Evolutionary conservation across 2,329 filamentous ascomycete species (phyloP).

Genomic region (Aspergillus quadrilineatus): DNA sequence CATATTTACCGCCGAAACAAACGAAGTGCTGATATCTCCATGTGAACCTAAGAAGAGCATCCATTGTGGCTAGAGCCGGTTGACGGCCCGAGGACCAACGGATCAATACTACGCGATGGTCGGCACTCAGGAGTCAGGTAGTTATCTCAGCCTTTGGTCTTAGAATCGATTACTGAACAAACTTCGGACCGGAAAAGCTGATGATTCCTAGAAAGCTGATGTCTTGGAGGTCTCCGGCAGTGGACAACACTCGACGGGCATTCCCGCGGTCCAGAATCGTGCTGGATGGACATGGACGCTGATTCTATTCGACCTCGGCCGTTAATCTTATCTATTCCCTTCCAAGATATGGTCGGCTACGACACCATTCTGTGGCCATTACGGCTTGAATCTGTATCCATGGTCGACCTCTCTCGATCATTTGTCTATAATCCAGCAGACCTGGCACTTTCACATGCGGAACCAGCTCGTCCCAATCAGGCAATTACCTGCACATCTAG

Average conservation of each 20-base stretch:
- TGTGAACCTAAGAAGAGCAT: not conserved
- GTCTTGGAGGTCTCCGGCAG: not conserved
- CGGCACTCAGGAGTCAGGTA: not conserved
- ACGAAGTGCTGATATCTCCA: not conserved
- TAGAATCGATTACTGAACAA: not conserved
- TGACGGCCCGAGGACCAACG: constrained; percentile 13
- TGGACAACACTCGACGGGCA: not conserved
- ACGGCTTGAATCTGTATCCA: not conserved
- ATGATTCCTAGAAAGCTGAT: not conserved
- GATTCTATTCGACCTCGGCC: not conserved
- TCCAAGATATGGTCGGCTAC: not conserved
- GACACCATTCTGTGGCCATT: constrained; percentile 2
- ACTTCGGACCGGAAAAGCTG: not conserved
- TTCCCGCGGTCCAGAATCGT: not conserved
- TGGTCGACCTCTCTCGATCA: not conserved
- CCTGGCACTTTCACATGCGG: not conserved
- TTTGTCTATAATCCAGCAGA: not conserved
- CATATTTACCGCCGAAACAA: no score
- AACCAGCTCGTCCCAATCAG: not conserved
- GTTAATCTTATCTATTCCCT: not conserved
- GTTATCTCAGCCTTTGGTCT: not conserved
- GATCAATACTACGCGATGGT: not conserved
- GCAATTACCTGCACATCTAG: constrained; percentile 1
- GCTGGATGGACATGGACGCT: not conserved
- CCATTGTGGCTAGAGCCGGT: not conserved